Percentiles rank a stretch among this genome's conserved stretches.
phyloP scores from a whole-genome alignment of 2,329 filamentous ascomycete genomes.

The Sclerotinia sclerotiorum region DNA sequence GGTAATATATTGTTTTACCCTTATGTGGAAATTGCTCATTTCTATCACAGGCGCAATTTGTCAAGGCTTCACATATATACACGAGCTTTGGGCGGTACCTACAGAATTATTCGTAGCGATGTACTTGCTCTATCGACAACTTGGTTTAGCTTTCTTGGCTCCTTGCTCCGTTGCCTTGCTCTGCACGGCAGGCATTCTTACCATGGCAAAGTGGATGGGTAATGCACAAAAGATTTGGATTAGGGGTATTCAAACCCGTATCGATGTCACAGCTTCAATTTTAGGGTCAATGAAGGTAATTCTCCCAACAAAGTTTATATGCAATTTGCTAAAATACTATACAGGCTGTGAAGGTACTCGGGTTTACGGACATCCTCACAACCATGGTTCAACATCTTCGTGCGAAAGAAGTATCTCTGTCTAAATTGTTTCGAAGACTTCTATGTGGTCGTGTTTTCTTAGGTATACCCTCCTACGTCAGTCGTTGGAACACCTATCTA shows the following conservation, averaged over 20 bases:
- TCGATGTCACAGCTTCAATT: conserved; percentile 37
- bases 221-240: conserved; percentile 39
- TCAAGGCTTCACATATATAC: conserved; percentile 37
- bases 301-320: neutral
- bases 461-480: conserved; percentile 22
- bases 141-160: conserved; percentile 36
- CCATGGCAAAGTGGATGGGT: conserved; percentile 33
- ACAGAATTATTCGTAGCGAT: conserved; percentile 37
- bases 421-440: conserved; percentile 43
- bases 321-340: conserved; percentile 14
- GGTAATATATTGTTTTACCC: neutral
- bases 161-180: conserved; percentile 32
- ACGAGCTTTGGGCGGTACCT: conserved; percentile 40
- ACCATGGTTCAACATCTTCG: conserved; percentile 42
- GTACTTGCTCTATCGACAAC: conserved; percentile 37
- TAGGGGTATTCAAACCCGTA: conserved; percentile 38
- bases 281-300: conserved; percentile 39
- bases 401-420: conserved; percentile 44
- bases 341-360: conserved; percentile 40
- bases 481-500: neutral
- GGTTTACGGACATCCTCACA: conserved; percentile 41
- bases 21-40: neutral
- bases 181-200: conserved; percentile 35
- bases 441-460: conserved; percentile 33
- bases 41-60: conserved; percentile 32